Evolutionary conservation across 2,329 filamentous ascomycete species (phyloP), one percentile per base, ranked within the genome.

Genomic region (Ilyonectria destructans): DNA sequence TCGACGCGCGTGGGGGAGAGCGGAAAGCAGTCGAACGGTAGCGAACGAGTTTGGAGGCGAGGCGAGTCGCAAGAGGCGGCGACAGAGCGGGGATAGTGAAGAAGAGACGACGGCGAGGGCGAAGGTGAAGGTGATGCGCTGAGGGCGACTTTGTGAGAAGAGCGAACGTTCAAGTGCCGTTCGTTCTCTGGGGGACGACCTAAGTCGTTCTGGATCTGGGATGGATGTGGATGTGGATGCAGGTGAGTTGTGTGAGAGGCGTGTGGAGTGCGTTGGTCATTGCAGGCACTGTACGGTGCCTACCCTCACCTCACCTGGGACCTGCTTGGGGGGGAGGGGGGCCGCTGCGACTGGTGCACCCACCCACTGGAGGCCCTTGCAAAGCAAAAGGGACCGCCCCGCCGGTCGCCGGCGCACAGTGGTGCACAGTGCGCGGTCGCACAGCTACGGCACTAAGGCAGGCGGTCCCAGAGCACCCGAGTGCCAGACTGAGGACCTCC

Each of bases 191-290:
- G 73, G 68, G 72, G 67, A 55, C 64, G 67, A 71, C 70, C 62
- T 67, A 71, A 66, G 69, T 70, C 58, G 70, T 74, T 73, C 70
- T 73, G 69, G 65, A 73, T 73, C 70, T 71, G 67, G 69, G 65
- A 70, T 67, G 63, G 60, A 62, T 61, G 64, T 62, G 57, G 57
- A 65, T 54, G 67, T 66, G 60, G 69, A 72, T 69, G 69, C 73
- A 73, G 69, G 70, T 72, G 69, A 70, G 60, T 71, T 69, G 66
- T 63, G 63, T 61, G 62, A 59, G 62, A 58, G 54, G 58, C 29
- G 65, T 58, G 65, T 55, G 61, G 61, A 60, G 69, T 62, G 67
- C 56, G 60, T 40, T 43, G 48, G 55, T 6, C 48, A 31, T 17
- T 8, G 56, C 26, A 51, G 52, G 60, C 60, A 63, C 60, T 63